A percentile compares a stretch with the other conserved stretches of the same genome.
phyloP scores from a whole-genome alignment of 805 yeast species.

The Maudiozyma pseudohumilis region DNA sequence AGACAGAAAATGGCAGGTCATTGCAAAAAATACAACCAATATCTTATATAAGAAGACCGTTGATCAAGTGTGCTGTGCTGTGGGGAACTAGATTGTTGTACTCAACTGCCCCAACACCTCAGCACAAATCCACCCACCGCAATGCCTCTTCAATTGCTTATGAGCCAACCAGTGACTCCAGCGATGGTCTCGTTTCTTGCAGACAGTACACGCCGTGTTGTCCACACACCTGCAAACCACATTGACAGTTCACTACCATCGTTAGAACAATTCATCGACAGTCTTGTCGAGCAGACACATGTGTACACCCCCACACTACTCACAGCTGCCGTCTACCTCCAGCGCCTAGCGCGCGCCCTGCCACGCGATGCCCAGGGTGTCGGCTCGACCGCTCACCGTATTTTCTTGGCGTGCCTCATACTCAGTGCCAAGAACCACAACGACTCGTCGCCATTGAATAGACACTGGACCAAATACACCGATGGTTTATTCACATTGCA shows the following conservation, averaged over 20 bases:
- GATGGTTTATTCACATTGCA: slow-evolving; percentile 57
- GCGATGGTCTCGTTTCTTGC: slow-evolving; percentile 64
- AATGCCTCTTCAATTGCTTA: slow-evolving; percentile 49
- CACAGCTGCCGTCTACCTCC: slow-evolving; percentile 58
- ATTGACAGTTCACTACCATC: slow-evolving; percentile 38
- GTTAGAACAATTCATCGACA: slow-evolving; percentile 58
- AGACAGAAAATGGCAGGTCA: no score
- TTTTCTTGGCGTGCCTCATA: slow-evolving; percentile 64
- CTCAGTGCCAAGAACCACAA: slow-evolving; percentile 65
- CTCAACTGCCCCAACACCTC: no score
- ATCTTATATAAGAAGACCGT: no score
- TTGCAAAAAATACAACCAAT: no score
- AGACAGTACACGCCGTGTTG: slow-evolving; percentile 38
- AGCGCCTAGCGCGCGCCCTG: slow-evolving; percentile 45
- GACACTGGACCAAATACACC: slow-evolving; percentile 69
- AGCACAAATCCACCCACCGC: no score
- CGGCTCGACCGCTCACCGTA: slow-evolving; percentile 70
- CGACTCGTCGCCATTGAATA: slow-evolving; percentile 69
- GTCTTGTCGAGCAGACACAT: slow-evolving; percentile 58
- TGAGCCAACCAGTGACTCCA: slow-evolving; percentile 55
- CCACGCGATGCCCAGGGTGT: slow-evolving; percentile 66
- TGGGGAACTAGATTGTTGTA: no score
- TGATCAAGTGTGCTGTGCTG: no score
- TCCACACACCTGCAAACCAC: slow-evolving; percentile 1
- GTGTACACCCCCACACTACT: slow-evolving; percentile 72